Evolutionary conservation across 2,329 filamentous ascomycete genomes (phyloP), one percentile per base, ranked within the genome.

Genomic region (Aureobasidium melanogenum): DNA sequence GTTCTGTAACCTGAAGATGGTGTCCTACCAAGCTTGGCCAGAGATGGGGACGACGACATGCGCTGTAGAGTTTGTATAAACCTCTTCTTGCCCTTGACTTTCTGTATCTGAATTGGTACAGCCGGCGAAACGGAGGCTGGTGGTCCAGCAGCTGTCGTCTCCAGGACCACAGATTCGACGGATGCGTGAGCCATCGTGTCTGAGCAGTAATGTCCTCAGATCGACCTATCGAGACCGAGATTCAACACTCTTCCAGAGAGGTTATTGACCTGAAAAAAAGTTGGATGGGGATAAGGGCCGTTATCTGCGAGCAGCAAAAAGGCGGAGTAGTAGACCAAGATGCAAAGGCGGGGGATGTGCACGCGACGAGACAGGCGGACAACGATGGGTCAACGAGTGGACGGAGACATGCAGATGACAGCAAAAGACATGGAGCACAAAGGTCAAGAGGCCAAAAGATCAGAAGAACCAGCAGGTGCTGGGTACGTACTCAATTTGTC

Each of bases 1-100:
- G 75, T 86, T 10, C 87, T 84, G 68, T 87, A 88, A 69, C 83
- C 86, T 62, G 84, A 81, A 7, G 89, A 87, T 61, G 85, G 81
- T 28, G 84, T 77, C 63, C 88, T 83, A 61, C 84, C 82, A 59
- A 85, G 73, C 62, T 83, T 82, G 43, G 82, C 79, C 55, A 96
- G 76, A 17, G 88, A 89, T 0, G 88, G 86, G 7, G 87, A 90
- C 0, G 91, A 96, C 12, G 89, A 87, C 69, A 95, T 93, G 62
- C 89, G 86, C 64, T 93, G 87, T 52, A 96, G 80, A 34, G 86
- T 84, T 64, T 86, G 85, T 19, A 95, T 77, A 36, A 96, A 74
- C 63, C 86, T 84, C 67, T 86, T 84, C 50, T 88, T 84, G 58
- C 84, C 82, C 71, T 86, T 91, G 61, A 83, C 78, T 73, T 87